These are phyloP conservation scores for Pistacia integerrima DNA, from an alignment of 345 rosid species.

Conservation along the genomic window DNA sequence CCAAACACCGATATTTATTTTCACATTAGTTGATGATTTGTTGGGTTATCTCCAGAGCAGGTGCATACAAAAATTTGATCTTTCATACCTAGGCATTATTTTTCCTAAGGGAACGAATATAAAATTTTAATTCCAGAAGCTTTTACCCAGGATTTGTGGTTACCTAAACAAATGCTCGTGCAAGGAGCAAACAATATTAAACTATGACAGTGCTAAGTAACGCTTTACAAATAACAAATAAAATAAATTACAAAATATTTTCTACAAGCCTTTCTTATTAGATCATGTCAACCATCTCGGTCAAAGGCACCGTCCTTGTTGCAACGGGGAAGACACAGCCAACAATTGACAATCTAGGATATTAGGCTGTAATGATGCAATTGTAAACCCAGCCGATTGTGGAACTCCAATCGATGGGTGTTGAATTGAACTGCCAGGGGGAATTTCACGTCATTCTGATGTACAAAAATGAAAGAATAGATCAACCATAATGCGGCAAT, in stretches of 20 bases:
- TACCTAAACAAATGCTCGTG: constrained; percentile 1
- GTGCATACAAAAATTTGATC: no score
- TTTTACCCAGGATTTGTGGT: constrained; percentile 18
- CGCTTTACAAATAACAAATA: constrained; percentile 34
- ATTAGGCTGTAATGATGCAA: constrained; percentile 68
- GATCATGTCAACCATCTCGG: constrained; percentile 9
- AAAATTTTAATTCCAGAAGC: background rate
- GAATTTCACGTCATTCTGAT: constrained; percentile 4
- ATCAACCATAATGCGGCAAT: background rate
- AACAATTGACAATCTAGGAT: constrained; percentile 60
- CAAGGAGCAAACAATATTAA: constrained; percentile 14
- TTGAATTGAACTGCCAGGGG: constrained; percentile 61
- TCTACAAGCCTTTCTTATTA: constrained; percentile 24
- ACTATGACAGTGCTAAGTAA: constrained; percentile 17
- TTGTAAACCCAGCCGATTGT: constrained; percentile 62
- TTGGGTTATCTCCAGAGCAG: no score
- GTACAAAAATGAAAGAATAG: background rate
- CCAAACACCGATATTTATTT: no score
- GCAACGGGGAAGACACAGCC: constrained; percentile 61
- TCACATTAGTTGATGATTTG: no score
- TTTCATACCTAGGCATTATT: no score
- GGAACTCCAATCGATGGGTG: constrained; percentile 64
- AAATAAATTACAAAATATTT: constrained; percentile 34
- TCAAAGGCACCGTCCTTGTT: constrained; percentile 57
- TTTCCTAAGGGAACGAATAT: background rate